Conservation (phyloP, 2,329 filamentous ascomycete species). For the Conoideocrella luteorostrata region DNA sequence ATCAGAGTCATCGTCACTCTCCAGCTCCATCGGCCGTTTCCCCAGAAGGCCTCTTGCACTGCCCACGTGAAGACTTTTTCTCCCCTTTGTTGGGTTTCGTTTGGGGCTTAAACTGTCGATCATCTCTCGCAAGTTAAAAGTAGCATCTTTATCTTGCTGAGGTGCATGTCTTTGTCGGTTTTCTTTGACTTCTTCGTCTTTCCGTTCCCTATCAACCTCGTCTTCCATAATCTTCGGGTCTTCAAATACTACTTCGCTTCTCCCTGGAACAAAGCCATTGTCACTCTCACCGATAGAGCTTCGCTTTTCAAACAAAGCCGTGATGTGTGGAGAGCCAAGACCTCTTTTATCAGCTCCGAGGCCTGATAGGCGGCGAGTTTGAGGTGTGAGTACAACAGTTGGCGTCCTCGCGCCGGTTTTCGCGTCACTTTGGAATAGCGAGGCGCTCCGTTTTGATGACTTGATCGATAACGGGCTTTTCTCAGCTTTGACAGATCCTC, state of each 20-base stretch:
- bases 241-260: slow-evolving; percentile 51
- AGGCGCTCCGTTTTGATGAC: slow-evolving; percentile 21
- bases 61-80: slow-evolving; percentile 72
- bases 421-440: slow-evolving; percentile 48
- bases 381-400: slow-evolving; percentile 50
- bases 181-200: slow-evolving; percentile 56
- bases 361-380: slow-evolving; percentile 52
- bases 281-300: slow-evolving; percentile 65
- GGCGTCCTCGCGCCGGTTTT: slow-evolving; percentile 54
- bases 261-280: slow-evolving; percentile 54
- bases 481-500: slow-evolving; percentile 6
- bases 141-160: slow-evolving; percentile 53
- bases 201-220: slow-evolving; percentile 54
- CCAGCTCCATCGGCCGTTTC: slow-evolving; percentile 67
- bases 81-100: slow-evolving; percentile 58
- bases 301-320: slow-evolving; percentile 64
- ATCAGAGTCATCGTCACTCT: slow-evolving; percentile 55
- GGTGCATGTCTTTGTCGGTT: slow-evolving; percentile 39
- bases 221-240: slow-evolving; percentile 57
- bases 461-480: slow-evolving; percentile 14
- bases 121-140: slow-evolving; percentile 66
- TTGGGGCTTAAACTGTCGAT: slow-evolving; percentile 73
- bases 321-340: slow-evolving; percentile 68
- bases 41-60: slow-evolving; percentile 67
- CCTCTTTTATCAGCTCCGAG: slow-evolving; percentile 64